A percentile compares a stretch with the other conserved stretches of the same genome.
These are phyloP conservation scores for Tuber microsphaerosporum DNA, from an alignment of 495 filamentous ascomycete genomes.

Conservation along the genomic window DNA sequence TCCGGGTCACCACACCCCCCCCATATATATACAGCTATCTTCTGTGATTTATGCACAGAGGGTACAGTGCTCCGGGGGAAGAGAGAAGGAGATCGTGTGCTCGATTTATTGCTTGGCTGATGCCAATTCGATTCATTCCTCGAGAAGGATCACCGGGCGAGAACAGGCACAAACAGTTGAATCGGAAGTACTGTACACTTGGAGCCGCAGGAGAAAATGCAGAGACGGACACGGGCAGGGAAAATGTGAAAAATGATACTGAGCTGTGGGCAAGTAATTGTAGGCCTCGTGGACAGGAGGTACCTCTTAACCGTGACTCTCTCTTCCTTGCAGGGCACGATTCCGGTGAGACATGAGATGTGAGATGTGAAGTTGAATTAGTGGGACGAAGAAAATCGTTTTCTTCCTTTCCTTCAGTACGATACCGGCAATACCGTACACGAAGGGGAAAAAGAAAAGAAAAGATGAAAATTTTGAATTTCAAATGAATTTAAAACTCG, in stretches of 20 bases:
- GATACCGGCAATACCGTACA: not conserved
- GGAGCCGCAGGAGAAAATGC: slow-evolving; percentile 18
- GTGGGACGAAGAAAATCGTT: not conserved
- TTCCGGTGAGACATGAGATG: not conserved
- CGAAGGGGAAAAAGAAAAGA: slow-evolving; percentile 19
- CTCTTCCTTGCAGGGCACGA: not conserved
- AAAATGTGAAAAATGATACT: slow-evolving; percentile 19
- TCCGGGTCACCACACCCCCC: not conserved
- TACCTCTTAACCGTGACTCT: slow-evolving; percentile 11
- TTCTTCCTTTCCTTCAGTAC: not conserved
- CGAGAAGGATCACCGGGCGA: slow-evolving; percentile 28
- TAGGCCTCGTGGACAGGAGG: slow-evolving; percentile 21
- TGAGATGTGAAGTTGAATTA: not conserved
- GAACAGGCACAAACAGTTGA: slow-evolving; percentile 32
- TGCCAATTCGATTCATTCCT: slow-evolving; percentile 10
- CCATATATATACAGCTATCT: not conserved
- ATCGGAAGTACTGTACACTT: slow-evolving; percentile 17
- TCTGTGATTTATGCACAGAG: not conserved
- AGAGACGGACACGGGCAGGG: slow-evolving; percentile 27
- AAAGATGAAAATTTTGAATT: slow-evolving; percentile 17
- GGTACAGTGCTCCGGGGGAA: not conserved
- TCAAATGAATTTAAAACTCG: slow-evolving; percentile 23
- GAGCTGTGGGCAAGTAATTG: slow-evolving; percentile 16
- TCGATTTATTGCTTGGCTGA: slow-evolving; percentile 23
- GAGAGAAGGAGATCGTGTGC: slow-evolving; percentile 7